phyloP scores from a whole-genome alignment of 2,329 filamentous ascomycete genomes.

The Alternaria triticina region DNA sequence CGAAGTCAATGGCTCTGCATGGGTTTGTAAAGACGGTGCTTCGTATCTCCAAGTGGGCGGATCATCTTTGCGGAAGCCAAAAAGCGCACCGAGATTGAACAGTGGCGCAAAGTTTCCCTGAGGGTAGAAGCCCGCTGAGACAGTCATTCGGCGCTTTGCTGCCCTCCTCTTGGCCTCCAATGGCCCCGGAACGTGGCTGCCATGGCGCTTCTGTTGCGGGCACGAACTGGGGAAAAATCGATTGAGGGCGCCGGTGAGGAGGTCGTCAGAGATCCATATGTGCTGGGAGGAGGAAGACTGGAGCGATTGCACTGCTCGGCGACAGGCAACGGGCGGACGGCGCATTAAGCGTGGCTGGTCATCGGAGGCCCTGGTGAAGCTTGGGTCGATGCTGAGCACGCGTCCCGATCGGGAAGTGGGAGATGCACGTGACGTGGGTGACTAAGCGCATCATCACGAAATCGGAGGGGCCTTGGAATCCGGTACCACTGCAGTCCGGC shows the following conservation, averaged over 20 bases:
- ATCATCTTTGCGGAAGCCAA: slow-evolving; percentile 30
- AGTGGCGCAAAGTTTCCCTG: slow-evolving; percentile 26
- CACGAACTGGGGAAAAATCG: slow-evolving; percentile 58
- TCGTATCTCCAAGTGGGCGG: slow-evolving; percentile 44
- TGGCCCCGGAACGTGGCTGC: slow-evolving; percentile 67
- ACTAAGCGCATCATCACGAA: slow-evolving; percentile 4
- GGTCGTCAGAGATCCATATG: slow-evolving; percentile 66
- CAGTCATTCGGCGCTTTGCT: slow-evolving; percentile 62
- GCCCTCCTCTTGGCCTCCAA: slow-evolving; percentile 65
- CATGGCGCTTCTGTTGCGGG: slow-evolving; percentile 59
- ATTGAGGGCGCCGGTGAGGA: slow-evolving; percentile 59
- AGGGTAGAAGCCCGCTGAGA: slow-evolving; percentile 49
- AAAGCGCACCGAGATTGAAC: slow-evolving; percentile 38
- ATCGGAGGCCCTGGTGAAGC: slow-evolving; percentile 21
- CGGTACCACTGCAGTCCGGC: background rate
- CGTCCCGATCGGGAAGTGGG: slow-evolving; percentile 15
- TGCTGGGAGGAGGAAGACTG: slow-evolving; percentile 51
- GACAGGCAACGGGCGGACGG: slow-evolving; percentile 57
- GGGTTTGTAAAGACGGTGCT: slow-evolving; percentile 33
- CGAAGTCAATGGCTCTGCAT: slow-evolving; percentile 12
- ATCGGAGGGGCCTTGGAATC: background rate
- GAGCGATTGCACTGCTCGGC: slow-evolving; percentile 56
- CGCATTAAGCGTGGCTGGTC: slow-evolving; percentile 54
- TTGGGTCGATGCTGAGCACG: slow-evolving; percentile 4
- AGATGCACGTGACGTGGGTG: slow-evolving; percentile 14